Conservation (phyloP, 257 asterid species). For the Solanum ossicruentum region DNA sequence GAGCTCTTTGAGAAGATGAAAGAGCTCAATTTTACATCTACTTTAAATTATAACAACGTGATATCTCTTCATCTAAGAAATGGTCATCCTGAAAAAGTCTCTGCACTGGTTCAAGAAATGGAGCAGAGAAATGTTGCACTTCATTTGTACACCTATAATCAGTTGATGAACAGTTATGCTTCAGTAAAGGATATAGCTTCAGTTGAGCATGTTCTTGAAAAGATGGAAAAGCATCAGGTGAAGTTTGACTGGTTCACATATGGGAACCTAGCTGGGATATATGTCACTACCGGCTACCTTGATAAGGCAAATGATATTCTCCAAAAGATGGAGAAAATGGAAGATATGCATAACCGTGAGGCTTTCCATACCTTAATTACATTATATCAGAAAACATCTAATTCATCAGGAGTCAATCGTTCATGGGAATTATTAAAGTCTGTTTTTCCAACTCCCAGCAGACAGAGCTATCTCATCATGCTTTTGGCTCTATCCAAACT, state of each 20-base stretch:
- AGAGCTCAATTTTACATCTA: constrained; percentile 17
- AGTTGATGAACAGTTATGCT: constrained; percentile 46
- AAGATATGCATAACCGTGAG: constrained; percentile 4
- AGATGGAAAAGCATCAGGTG: constrained; percentile 36
- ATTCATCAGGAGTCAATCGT: constrained; percentile 41
- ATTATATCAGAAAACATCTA: constrained; percentile 37
- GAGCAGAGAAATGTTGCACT: constrained; percentile 31
- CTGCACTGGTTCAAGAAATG: constrained; percentile 48
- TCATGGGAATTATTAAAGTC: constrained; percentile 13
- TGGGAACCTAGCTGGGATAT: constrained; percentile 51
- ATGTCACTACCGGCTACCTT: constrained; percentile 29
- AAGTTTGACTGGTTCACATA: constrained; percentile 37
- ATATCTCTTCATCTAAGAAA: constrained; percentile 26
- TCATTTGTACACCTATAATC: constrained; percentile 40
- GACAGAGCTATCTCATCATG: constrained; percentile 13
- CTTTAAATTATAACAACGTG: constrained; percentile 54
- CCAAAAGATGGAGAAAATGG: constrained; percentile 30
- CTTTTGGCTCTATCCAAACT: constrained; percentile 17
- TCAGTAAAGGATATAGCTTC: constrained; percentile 31
- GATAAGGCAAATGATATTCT: constrained; percentile 38
- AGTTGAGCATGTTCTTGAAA: constrained; percentile 43
- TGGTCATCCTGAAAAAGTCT: constrained; percentile 32
- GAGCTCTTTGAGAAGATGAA: constrained; percentile 50
- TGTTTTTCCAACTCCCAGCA: constrained; percentile 2
- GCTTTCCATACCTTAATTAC: constrained; percentile 27